Percentiles rank a stretch among this genome's conserved stretches.
phyloP scores from a whole-genome alignment of 140 eudicot species.

The Cichorium intybus region DNA sequence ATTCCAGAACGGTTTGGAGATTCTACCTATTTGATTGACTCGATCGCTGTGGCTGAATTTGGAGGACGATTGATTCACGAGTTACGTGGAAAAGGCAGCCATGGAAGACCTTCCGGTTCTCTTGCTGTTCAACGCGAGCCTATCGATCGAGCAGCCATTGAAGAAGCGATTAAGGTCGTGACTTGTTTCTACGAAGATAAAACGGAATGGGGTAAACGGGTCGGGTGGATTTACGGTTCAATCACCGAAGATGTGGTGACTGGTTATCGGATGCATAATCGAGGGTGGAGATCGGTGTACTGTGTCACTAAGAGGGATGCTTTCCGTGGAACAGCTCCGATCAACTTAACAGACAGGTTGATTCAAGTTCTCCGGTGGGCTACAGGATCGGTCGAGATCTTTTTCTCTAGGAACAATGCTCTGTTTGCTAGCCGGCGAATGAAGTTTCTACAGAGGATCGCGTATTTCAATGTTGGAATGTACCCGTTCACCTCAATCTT shows the following conservation, averaged over 20 bases:
- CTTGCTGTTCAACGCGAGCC: conserved; percentile 88
- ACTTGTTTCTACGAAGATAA: conserved; percentile 84
- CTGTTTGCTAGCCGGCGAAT: conserved; percentile 65
- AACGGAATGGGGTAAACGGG: conserved; percentile 91
- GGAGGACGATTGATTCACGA: conserved; percentile 75
- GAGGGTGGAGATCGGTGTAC: conserved; percentile 92
- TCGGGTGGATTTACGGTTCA: conserved; percentile 92
- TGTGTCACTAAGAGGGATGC: conserved; percentile 88
- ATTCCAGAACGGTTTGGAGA: conserved; percentile 69
- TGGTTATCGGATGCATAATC: conserved; percentile 82
- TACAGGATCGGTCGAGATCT: conserved; percentile 85
- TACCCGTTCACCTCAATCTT: conserved; percentile 83
- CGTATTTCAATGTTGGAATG: conserved; percentile 80
- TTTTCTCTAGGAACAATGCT: conserved; percentile 79
- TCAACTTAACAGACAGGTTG: conserved; percentile 74
- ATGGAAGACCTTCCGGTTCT: conserved; percentile 78
- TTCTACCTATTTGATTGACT: conserved; percentile 61
- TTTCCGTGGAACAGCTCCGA: conserved; percentile 86
- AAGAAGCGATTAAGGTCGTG: conserved; percentile 79
- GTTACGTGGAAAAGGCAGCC: conserved; percentile 63
- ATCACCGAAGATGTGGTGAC: conserved; percentile 89
- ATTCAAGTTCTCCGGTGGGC: conserved; percentile 92
- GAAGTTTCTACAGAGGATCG: conserved; percentile 78
- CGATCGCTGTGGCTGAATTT: conserved; percentile 78
- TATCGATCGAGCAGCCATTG: conserved; percentile 65